Evolutionary conservation across 108 stramenopile genomes (phyloP), one percentile per base, ranked within the genome.

Genomic region (Fragilaria radians): DNA sequence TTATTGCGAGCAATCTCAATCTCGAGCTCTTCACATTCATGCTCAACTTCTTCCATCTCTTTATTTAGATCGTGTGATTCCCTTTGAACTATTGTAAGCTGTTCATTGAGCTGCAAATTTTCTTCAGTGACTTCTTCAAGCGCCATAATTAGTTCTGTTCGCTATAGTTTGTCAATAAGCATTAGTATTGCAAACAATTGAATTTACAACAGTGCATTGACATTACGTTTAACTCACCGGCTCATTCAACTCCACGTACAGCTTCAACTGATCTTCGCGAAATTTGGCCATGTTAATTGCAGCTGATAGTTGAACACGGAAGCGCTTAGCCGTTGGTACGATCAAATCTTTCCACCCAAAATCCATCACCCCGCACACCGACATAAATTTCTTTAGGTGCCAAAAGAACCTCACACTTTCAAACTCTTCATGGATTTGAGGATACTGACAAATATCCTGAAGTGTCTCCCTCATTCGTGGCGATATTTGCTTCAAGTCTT

Each of bases 211-310:
- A 32, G 17, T 48, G 47, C 28, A 22, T 24, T 23, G 33, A 5
- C 2, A 46, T 42, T 25, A 29, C 27, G 7, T 46, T 7, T 42
- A 42, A 42, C 45, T 19, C 58, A 42, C 36, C 36, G 36, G 74
- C 56, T 80, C 74, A 33, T 72, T 80, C 50, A 89, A 66, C 42
- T 91, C 80, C 11, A 61, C 65, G 63, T 87, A 89, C 54, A 88
- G 60, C 5, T 57, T 48, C 56, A 94, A 77, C 28, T 85, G 82
- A 53, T 95, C 95, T 52, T 98, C 93, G 4, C 94, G 79, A 61
- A 94, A 97, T 62, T 91, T 95, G 59, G 86, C 72, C 68, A 97
- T 91, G 75, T 99, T 99, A 59, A 97, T 94, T 27, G 83, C 74
- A 9, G 95, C 98, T 36, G 87, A 88, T 29, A 99, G 73, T 57